phyloP scores from a whole-genome alignment of 1,139 yeast species.

The Candida dubliniensis region DNA sequence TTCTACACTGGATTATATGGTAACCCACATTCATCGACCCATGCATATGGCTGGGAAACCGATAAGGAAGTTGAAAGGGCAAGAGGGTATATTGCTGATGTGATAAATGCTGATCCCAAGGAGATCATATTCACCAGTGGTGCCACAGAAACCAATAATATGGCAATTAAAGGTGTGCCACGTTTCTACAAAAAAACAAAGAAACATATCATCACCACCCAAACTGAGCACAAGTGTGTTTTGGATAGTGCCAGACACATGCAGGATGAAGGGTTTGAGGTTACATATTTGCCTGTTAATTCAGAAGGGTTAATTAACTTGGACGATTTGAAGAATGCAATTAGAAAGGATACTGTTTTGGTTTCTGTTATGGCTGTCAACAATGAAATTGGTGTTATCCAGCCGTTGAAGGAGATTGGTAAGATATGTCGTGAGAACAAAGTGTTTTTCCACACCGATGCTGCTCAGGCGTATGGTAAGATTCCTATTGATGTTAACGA shows the following conservation, averaged over 20 bases:
- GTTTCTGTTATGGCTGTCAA: conserved; percentile 98
- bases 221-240: conserved; percentile 98
- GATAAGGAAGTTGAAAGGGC: conserved; percentile 89
- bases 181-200: conserved; percentile 87
- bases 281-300: conserved; percentile 85
- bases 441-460: conserved; percentile 97
- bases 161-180: conserved; percentile 94
- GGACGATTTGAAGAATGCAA: conserved; percentile 76
- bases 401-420: conserved; percentile 94
- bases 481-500: conserved; percentile 90
- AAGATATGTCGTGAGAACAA: conserved; percentile 79
- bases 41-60: conserved; percentile 99
- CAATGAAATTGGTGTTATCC: conserved; percentile 97
- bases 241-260: conserved; percentile 91
- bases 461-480: conserved; percentile 97
- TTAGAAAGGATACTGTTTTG: conserved; percentile 86
- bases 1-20: conserved; percentile 94
- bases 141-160: conserved; percentile 95
- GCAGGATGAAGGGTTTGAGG: conserved; percentile 96
- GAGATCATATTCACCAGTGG: conserved; percentile 97
- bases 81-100: conserved; percentile 73
- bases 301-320: conserved; percentile 77
- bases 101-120: conserved; percentile 92
- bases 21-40: conserved; percentile 96
- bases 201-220: conserved; percentile 91